Percentiles rank a stretch among this genome's conserved stretches.
These are phyloP conservation scores for Xenoacremonium recifei DNA, from an alignment of 2,329 filamentous ascomycete species.

Conservation along the genomic window DNA sequence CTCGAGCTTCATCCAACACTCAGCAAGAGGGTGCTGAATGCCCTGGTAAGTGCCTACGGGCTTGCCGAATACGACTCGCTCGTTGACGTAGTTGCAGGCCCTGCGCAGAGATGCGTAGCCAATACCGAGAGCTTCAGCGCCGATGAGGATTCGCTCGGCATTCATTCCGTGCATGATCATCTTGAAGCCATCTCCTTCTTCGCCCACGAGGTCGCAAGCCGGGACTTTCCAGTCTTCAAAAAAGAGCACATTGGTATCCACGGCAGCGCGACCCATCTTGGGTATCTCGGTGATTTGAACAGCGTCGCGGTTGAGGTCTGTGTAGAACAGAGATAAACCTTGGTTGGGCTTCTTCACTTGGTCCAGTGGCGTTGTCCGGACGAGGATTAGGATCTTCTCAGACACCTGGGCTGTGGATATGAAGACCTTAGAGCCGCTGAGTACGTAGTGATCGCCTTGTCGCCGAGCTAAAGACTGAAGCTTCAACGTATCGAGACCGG, in stretches of 20 bases:
- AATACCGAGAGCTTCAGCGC: conserved; percentile 7
- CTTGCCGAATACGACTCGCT: conserved; percentile 7
- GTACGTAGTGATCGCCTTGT: conserved; percentile 1
- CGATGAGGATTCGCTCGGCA: conserved; percentile 11
- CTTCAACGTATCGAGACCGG: conserved; percentile 9
- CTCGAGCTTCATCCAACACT: conserved; percentile 16
- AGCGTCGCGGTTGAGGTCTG: conserved; percentile 7
- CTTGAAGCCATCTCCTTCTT: conserved; percentile 14
- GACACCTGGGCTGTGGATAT: conserved; percentile 12
- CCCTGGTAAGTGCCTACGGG: conserved; percentile 13
- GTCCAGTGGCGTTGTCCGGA: conserved; percentile 7
- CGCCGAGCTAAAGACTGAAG: conserved; percentile 4
- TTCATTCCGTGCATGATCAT: conserved; percentile 18
- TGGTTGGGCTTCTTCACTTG: conserved; percentile 7
- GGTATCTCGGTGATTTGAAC: conserved; percentile 9
- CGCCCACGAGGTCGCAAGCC: conserved; percentile 5
- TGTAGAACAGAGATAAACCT: conserved; percentile 10
- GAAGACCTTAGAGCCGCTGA: conserved; percentile 11
- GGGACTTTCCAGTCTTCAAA: conserved; percentile 12
- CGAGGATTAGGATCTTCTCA: conserved; percentile 9
- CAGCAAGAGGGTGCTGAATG: conserved; percentile 11
- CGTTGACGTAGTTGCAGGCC: conserved; percentile 9
- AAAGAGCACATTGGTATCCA: conserved; percentile 9
- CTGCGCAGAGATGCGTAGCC: conserved; percentile 10
- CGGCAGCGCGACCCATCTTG: conserved; percentile 10